A percentile compares a stretch with the other conserved stretches of the same genome.
phyloP scores from a whole-genome alignment of 805 yeast genomes.

The Candida silvatica region DNA sequence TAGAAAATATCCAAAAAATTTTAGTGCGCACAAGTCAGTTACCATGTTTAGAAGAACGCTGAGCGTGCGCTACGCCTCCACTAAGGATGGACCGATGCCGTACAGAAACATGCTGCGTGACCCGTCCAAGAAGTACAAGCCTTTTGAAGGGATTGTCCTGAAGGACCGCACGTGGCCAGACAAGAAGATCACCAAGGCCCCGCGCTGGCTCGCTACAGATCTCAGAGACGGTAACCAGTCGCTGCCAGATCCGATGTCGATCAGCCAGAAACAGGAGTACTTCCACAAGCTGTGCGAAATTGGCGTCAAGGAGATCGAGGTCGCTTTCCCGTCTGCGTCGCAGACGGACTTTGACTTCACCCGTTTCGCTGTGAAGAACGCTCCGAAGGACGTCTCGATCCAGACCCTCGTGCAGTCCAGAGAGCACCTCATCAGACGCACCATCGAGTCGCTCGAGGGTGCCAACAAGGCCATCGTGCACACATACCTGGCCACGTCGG shows the following conservation, averaged over 20 bases:
- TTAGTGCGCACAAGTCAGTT: too few species aligned
- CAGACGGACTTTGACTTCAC: constrained; percentile 81
- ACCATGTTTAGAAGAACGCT: constrained; percentile 25
- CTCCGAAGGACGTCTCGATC: constrained; percentile 66
- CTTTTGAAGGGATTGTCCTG: constrained; percentile 46
- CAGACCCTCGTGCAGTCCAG: constrained; percentile 75
- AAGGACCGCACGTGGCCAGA: constrained; percentile 68
- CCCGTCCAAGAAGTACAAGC: constrained; percentile 54
- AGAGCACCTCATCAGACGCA: constrained; percentile 64
- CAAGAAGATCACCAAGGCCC: constrained; percentile 57
- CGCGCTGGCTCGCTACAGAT: constrained; percentile 76
- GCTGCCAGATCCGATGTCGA: constrained; percentile 75
- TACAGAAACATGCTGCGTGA: constrained; percentile 54
- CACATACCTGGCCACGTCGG: constrained; percentile 70
- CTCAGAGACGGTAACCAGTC: constrained; percentile 78
- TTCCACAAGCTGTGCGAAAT: constrained; percentile 64
- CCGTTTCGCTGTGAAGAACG: constrained; percentile 67
- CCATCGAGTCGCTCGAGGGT: constrained; percentile 65
- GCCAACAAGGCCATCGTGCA: constrained; percentile 68
- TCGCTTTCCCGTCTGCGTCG: constrained; percentile 73
- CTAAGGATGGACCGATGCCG: constrained; percentile 12
- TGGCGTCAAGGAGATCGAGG: constrained; percentile 78
- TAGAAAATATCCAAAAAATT: too few species aligned
- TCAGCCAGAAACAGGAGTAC: constrained; percentile 64
- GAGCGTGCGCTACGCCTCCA: constrained; percentile 19